phyloP scores from a whole-genome alignment of 768 basidiomycete genomes.

The Ramaria rubella region DNA sequence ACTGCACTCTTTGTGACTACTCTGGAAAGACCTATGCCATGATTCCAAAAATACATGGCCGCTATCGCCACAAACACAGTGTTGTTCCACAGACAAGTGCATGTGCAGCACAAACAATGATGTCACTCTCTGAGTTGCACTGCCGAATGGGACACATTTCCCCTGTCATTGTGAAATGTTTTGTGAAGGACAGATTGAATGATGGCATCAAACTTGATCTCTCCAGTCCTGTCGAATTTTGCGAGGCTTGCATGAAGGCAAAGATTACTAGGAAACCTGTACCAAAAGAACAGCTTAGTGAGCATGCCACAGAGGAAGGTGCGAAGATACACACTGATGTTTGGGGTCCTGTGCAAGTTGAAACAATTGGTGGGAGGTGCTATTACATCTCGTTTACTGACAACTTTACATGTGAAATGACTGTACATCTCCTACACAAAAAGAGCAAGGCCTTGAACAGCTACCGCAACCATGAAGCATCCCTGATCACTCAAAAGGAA shows the following conservation, averaged over 20 bases:
- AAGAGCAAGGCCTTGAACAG: conserved; percentile 27
- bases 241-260: neutral
- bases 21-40: conserved; percentile 11
- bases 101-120: no score
- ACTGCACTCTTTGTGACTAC: conserved; percentile 12
- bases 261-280: neutral
- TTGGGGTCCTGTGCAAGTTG: conserved; percentile 37
- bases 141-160: no score
- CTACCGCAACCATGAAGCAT: conserved; percentile 30
- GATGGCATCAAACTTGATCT: neutral
- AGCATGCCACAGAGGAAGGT: conserved; percentile 8
- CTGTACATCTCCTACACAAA: conserved; percentile 25
- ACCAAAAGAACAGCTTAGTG: conserved; percentile 9
- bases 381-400: conserved; percentile 27
- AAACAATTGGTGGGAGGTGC: conserved; percentile 16
- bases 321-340: conserved; percentile 35
- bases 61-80: neutral
- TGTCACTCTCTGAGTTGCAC: no score
- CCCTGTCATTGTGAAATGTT: no score
- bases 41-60: conserved; percentile 2
- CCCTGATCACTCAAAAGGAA: conserved; percentile 26
- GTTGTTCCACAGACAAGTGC: no score
- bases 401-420: conserved; percentile 16
- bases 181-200: no score
- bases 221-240: neutral